Conservation (phyloP, 179 eudicot species). For the Gypsophila paniculata region DNA sequence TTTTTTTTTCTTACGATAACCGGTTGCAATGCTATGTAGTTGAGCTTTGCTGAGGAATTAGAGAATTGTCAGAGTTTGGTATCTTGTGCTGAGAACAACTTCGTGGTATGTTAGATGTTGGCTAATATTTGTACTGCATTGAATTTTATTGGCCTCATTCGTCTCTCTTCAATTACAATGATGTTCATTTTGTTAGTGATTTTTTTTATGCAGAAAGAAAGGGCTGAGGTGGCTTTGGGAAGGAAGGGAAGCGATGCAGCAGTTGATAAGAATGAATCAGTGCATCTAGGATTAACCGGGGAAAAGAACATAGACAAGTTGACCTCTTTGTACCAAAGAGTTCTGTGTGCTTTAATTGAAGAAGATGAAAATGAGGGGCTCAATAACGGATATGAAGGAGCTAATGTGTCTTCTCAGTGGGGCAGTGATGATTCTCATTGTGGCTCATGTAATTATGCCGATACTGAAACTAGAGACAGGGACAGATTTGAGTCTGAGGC, state of each 20-base stretch:
- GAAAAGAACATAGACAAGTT: constrained; percentile 38
- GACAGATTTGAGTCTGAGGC: constrained; percentile 53
- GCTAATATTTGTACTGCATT: constrained; percentile 5
- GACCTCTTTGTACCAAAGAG: constrained; percentile 72
- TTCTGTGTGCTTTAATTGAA: constrained; percentile 77
- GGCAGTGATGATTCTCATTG: constrained; percentile 50
- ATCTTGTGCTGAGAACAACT: constrained; percentile 29
- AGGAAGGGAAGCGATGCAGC: constrained; percentile 19
- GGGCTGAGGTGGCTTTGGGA: constrained; percentile 16
- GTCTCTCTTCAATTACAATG: constrained; percentile 12
- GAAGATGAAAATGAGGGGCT: constrained; percentile 76
- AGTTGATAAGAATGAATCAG: constrained; percentile 27
- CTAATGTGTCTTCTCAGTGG: constrained; percentile 44
- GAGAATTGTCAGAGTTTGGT: constrained; percentile 39
- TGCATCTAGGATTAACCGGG: constrained; percentile 33
- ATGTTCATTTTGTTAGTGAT: constrained; percentile 30
- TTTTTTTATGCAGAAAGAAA: constrained; percentile 29
- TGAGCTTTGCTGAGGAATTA: constrained; percentile 51
- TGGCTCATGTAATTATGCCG: constrained; percentile 46
- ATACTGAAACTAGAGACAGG: constrained; percentile 41
- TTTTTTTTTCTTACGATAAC: not conserved
- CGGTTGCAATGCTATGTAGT: constrained; percentile 32
- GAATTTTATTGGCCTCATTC: not conserved
- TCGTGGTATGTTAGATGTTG: constrained; percentile 29
- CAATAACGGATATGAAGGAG: constrained; percentile 51